Base-by-base conservation (phyloP, 495 filamentous ascomycete genomes). In the Aspergillus egyptiacus region DNA sequence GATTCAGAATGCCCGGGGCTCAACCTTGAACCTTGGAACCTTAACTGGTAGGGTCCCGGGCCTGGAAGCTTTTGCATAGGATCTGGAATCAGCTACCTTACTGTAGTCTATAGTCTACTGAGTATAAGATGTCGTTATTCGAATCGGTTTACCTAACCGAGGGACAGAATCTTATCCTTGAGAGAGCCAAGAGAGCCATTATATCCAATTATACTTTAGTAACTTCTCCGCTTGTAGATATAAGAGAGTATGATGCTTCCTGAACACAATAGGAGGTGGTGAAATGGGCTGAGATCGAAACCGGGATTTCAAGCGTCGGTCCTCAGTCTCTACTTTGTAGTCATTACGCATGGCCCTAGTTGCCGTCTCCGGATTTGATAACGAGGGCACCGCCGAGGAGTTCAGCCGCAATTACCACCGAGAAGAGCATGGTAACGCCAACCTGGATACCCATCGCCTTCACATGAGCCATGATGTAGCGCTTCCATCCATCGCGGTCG, bases 401-500 rank as follows among this genome's bases (percentile, higher is more conserved):
- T 57, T 78, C 61, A 15, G 32, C 61, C 32, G 53, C 48, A 0
- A 80, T 5, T 7, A 69, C 32, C 22, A 69, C 23, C 13, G 65
- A 48, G 38, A 79, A 60, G 15, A 82, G 34, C 6, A 75, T 46
- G 3, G 59, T 45, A 38, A 81, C 54, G 2, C 72, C 64, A 28
- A 75, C 9, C 39, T 79, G 63, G 17, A 83, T 71, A 7, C 70
- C 71, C 18, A 80, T 46, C 35, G 83, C 71, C 78, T 91, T 91
- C 59, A 65, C 66, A 37, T 85, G 79, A 9, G 89, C 72, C 71
- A 82, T 82, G 52, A 81, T 61, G 48, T 89, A 74, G 15, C 87
- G 74, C 19, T 79, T 64, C 54, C 84, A 80, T 42, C 82, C 80
- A 46, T 75, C 66, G 55, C 79, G 74, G 56, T 81, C 75, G 58